These are phyloP conservation scores for Metarhizium anisopliae DNA, from an alignment of 2,329 filamentous ascomycete species.

Conservation along the genomic window DNA sequence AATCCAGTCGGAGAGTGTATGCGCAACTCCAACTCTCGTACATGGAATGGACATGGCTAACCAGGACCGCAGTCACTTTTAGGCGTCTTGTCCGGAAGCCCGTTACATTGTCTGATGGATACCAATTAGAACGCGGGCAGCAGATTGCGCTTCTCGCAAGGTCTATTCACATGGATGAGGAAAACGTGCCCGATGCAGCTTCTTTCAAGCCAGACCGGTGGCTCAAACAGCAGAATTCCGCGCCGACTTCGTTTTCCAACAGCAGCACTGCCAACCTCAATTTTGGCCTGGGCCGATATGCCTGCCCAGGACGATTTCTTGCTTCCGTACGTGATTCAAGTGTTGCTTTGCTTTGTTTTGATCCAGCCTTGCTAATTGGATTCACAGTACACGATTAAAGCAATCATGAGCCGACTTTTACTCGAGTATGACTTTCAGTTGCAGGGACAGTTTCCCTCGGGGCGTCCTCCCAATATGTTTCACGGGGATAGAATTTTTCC, in stretches of 20 bases:
- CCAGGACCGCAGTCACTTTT: slow-evolving; percentile 6
- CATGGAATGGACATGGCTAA: not conserved
- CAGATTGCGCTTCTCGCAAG: slow-evolving; percentile 9
- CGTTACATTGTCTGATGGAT: slow-evolving; percentile 9
- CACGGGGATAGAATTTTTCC: slow-evolving; percentile 10
- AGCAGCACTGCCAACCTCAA: slow-evolving; percentile 10
- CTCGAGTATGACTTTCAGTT: slow-evolving; percentile 10
- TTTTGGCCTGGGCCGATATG: slow-evolving; percentile 11
- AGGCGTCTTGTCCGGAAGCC: slow-evolving; percentile 8
- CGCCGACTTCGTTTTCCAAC: slow-evolving; percentile 5
- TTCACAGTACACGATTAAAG: slow-evolving; percentile 10
- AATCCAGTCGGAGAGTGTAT: slow-evolving; percentile 12
- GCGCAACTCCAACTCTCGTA: not conserved
- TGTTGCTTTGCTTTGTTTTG: not conserved
- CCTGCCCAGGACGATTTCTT: slow-evolving; percentile 12
- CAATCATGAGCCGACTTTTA: slow-evolving; percentile 8
- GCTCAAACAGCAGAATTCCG: slow-evolving; percentile 1
- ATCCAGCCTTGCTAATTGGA: not conserved
- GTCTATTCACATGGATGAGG: slow-evolving; percentile 6
- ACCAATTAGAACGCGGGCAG: slow-evolving; percentile 5
- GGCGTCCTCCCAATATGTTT: slow-evolving; percentile 7
- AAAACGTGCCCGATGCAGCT: slow-evolving; percentile 3
- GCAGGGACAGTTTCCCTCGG: not conserved
- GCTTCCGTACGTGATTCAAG: slow-evolving; percentile 6
- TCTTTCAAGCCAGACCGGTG: slow-evolving; percentile 6